Evolutionary conservation across 805 yeast species (phyloP).

Genomic region (Metschnikowia shivogae): DNA sequence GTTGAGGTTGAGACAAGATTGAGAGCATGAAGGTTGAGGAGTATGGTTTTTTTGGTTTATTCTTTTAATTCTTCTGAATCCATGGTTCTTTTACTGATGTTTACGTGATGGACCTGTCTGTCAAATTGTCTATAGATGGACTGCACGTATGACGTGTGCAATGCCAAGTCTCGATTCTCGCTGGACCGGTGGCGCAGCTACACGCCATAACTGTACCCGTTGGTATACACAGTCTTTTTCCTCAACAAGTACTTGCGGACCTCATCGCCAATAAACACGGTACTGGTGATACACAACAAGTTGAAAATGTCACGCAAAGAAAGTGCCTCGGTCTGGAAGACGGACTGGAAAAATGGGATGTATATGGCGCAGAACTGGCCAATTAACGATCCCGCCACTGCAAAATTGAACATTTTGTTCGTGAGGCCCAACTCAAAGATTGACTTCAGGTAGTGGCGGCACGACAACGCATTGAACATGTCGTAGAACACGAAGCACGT

Average conservation of each 20-base stretch:
- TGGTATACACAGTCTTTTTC: slow-evolving; percentile 16
- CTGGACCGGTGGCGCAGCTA: neutral
- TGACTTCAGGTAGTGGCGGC: slow-evolving; percentile 85
- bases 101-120: too few relatives aligned
- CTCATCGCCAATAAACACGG: slow-evolving; percentile 86
- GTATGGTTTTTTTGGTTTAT: too few relatives aligned
- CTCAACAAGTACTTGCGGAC: slow-evolving; percentile 51
- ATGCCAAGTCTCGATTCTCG: too few relatives aligned
- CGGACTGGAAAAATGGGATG: slow-evolving; percentile 84
- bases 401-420: slow-evolving; percentile 89
- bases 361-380: slow-evolving; percentile 95
- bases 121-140: too few relatives aligned
- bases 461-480: slow-evolving; percentile 93
- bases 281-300: slow-evolving; percentile 61
- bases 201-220: slow-evolving; percentile 16
- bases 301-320: slow-evolving; percentile 63
- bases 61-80: too few relatives aligned
- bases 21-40: too few relatives aligned
- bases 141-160: too few relatives aligned
- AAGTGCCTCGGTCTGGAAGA: slow-evolving; percentile 94
- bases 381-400: slow-evolving; percentile 79
- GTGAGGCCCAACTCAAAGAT: slow-evolving; percentile 75
- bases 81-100: too few relatives aligned
- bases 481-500: slow-evolving; percentile 95
- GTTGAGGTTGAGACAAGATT: too few relatives aligned